A percentile compares a stretch with the other conserved stretches of the same genome.
Conservation (phyloP, 495 filamentous ascomycete genomes). For the Parathielavia hyrcaniae region DNA sequence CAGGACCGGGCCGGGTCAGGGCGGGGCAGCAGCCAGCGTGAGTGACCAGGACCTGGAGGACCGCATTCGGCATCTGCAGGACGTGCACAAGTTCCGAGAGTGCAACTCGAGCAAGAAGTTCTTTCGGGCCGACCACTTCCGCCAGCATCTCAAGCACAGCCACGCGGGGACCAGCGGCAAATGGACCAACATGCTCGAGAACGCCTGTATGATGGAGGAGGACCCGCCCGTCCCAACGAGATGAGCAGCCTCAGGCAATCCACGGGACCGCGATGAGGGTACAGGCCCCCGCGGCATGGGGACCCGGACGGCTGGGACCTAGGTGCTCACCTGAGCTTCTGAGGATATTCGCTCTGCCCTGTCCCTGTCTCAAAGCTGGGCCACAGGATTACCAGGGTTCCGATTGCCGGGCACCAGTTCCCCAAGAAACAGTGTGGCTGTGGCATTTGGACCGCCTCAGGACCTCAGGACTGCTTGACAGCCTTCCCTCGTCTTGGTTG, state of each 20-base stretch:
- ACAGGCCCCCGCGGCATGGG: not conserved
- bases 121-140: conserved; percentile 94
- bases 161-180: conserved; percentile 95
- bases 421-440: no score
- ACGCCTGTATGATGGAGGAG: conserved; percentile 95
- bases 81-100: conserved; percentile 92
- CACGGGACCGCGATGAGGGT: no score
- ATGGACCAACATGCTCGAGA: conserved; percentile 98
- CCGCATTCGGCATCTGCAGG: conserved; percentile 77
- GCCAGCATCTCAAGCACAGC: conserved; percentile 96
- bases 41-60: conserved; percentile 73
- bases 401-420: no score
- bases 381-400: no score
- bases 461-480: no score
- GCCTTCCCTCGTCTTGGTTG: no score
- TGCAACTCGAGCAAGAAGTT: conserved; percentile 99
- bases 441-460: no score
- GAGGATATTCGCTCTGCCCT: no score
- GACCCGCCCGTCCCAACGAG: conserved; percentile 32
- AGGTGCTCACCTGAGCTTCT: no score
- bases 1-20: conserved; percentile 46
- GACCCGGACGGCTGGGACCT: not conserved
- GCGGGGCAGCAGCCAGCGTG: conserved; percentile 8
- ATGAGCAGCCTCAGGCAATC: conserved; percentile 3
- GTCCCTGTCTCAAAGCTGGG: no score